phyloP scores from a whole-genome alignment of 495 filamentous ascomycete species.

The Podospora bellae-mahoneyi region DNA sequence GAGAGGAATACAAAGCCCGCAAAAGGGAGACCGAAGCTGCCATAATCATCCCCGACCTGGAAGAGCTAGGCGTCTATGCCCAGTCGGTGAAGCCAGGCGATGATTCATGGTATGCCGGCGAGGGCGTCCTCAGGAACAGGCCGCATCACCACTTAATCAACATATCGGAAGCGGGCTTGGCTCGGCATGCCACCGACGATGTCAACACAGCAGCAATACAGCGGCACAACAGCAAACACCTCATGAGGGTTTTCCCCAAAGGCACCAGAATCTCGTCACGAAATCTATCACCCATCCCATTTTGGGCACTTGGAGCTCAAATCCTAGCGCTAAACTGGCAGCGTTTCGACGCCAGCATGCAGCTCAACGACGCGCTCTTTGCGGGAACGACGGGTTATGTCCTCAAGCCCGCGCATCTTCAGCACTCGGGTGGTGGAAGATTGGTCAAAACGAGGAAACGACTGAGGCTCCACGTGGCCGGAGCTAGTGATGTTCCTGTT shows the following conservation, averaged over 20 bases:
- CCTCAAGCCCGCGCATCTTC: slow-evolving; percentile 50
- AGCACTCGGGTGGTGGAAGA: slow-evolving; percentile 43
- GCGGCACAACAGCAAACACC: slow-evolving; percentile 48
- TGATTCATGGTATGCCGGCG: slow-evolving; percentile 46
- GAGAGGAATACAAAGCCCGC: slow-evolving; percentile 38
- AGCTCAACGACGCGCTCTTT: slow-evolving; percentile 57
- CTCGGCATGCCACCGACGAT: slow-evolving; percentile 30
- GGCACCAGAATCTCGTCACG: slow-evolving; percentile 54
- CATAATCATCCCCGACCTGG: slow-evolving; percentile 52
- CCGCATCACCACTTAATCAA: slow-evolving; percentile 58
- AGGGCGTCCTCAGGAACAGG: slow-evolving; percentile 34
- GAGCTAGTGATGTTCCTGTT: slow-evolving; percentile 49
- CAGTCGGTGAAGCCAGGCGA: slow-evolving; percentile 55
- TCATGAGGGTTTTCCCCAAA: slow-evolving; percentile 57
- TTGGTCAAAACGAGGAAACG: slow-evolving; percentile 28
- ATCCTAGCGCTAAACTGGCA: slow-evolving; percentile 59
- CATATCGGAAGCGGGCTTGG: slow-evolving; percentile 50
- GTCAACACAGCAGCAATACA: slow-evolving; percentile 39
- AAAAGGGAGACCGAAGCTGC: slow-evolving; percentile 36
- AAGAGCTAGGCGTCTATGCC: slow-evolving; percentile 53
- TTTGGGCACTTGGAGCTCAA: slow-evolving; percentile 54
- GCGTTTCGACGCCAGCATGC: slow-evolving; percentile 51
- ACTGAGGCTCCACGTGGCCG: slow-evolving; percentile 46
- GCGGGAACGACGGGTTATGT: slow-evolving; percentile 52
- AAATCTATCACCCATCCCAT: slow-evolving; percentile 49